Evolutionary conservation across 2,329 filamentous ascomycete species (phyloP).

Genomic region (Epichloe glyceriae): DNA sequence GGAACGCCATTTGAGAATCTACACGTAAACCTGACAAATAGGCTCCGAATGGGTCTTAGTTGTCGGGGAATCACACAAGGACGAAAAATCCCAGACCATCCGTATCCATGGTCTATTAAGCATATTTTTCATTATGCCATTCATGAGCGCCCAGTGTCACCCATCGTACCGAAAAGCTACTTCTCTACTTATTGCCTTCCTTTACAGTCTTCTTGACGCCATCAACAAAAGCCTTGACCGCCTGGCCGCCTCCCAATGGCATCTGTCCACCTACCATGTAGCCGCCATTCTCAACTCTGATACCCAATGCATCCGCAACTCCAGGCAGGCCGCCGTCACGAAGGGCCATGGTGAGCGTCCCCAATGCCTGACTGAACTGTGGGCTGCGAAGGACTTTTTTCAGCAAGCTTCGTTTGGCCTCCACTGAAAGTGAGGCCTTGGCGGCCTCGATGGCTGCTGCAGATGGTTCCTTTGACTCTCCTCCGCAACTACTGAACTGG

Average conservation of each 20-base stretch:
- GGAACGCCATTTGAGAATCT: background rate
- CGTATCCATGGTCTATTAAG: background rate
- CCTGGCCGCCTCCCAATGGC: slow-evolving; percentile 76
- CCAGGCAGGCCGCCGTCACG: slow-evolving; percentile 83
- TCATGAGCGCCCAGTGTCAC: background rate
- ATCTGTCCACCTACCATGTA: slow-evolving; percentile 65
- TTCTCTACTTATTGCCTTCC: slow-evolving; percentile 29
- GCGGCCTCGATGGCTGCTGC: slow-evolving; percentile 58
- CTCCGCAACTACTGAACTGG: slow-evolving; percentile 45
- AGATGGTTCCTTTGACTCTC: slow-evolving; percentile 50
- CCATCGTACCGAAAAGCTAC: background rate
- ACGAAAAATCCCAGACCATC: too few relatives aligned
- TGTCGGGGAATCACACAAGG: too few relatives aligned
- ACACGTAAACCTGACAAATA: background rate
- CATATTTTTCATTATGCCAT: background rate
- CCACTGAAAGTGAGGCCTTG: slow-evolving; percentile 56
- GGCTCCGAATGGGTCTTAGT: background rate
- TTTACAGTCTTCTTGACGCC: slow-evolving; percentile 73
- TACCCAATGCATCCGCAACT: slow-evolving; percentile 71
- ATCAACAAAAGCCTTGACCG: slow-evolving; percentile 81
- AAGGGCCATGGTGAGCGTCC: slow-evolving; percentile 74
- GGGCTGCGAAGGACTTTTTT: slow-evolving; percentile 76
- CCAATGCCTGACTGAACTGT: slow-evolving; percentile 78
- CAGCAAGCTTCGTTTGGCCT: slow-evolving; percentile 69
- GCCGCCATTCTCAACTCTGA: slow-evolving; percentile 75